Evolutionary conservation across 2,329 filamentous ascomycete species (phyloP), one percentile per base, ranked within the genome.

Genomic region (Clonostachys byssicola): DNA sequence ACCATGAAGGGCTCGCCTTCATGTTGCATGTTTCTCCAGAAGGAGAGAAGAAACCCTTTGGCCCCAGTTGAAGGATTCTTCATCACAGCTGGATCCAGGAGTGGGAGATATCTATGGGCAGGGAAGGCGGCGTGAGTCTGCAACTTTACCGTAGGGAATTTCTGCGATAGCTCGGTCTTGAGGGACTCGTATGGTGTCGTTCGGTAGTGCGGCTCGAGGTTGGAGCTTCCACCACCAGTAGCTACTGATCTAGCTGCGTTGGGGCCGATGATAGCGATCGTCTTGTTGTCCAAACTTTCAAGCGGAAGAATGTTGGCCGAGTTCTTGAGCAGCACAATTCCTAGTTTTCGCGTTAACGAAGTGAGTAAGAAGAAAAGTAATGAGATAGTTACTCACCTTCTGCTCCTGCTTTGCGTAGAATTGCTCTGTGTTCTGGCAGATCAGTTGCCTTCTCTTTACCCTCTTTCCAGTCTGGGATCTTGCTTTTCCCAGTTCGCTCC

Each of bases 141-240:
- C 14, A 39, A n/a, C 17, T n/a, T 39, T 3, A 12, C 36, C 14
- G 14, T 39, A 3, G 36, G 36, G 10, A 39, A 39, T 12, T 39
- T 39, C 36, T 39, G 14, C 12, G 36, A n/a, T 4, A 39, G 14
- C 36, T 39, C 36, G 12, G 14, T 5, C 36, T 74, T 77, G 55
- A 89, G 86, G 18, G 86, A 85, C 49, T 87, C 83, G 5, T 86
- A 72, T 4, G 86, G 86, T 2, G 82, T 88, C 6, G 88, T 77
- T 34, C 86, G 86, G 35, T 76, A 75, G 12, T 18, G 34, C 6
- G n/a, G 23, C 14, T 12, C 18, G 34, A 9, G 36, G 34, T 35
- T 44, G 18, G 39, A 14, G 12, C 34, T 17, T 7, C 3, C 6
- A 8, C 68, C 76, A 65, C 54, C 82, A 79, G 56, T 88, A n/a